Base-by-base conservation (phyloP, 2,329 filamentous ascomycete genomes). In the Acrodontium crateriforme region DNA sequence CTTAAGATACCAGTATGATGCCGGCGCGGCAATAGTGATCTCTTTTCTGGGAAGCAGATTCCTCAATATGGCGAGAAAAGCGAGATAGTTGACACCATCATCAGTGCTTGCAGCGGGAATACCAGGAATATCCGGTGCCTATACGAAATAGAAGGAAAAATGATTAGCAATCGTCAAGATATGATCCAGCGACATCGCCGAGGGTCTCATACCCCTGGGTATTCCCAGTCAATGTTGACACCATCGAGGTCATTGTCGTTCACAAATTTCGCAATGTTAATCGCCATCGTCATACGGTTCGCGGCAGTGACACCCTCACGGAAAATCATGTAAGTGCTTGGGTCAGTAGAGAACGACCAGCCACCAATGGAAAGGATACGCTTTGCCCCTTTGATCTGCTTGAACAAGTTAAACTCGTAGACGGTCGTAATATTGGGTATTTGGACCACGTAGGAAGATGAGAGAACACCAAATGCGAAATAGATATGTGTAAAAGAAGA, bases 151-250 rank as follows among this genome's bases (percentile, higher is more conserved):
- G n/a, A n/a, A n/a, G n/a, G n/a, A n/a, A n/a, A n/a, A n/a, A n/a
- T n/a, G n/a, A n/a, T n/a, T n/a, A n/a, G n/a, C n/a, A n/a, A n/a
- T n/a, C n/a, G n/a, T n/a, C n/a, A n/a, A n/a, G n/a, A n/a, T n/a
- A n/a, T n/a, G n/a, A n/a, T n/a, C n/a, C n/a, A n/a, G n/a, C n/a
- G n/a, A n/a, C n/a, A n/a, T n/a, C n/a, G n/a, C n/a, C n/a, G n/a
- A n/a, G n/a, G n/a, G n/a, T n/a, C n/a, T n/a, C 18, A 8, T n/a
- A 20, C 44, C 6, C 30, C 39, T 14, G 45, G 43, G 18, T 64
- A 63, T 30, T 63, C 60, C 63, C 62, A 67, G 37, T 64, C 59
- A 22, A 63, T 41, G 24, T 63, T 59, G 7, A 63, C 28, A 2
- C 52, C 53, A 28, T 55, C 48, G 1, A 52, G 36, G 5, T 36